Conservation (phyloP, 23 red algal genomes). For the Gracilaria caudata region DNA sequence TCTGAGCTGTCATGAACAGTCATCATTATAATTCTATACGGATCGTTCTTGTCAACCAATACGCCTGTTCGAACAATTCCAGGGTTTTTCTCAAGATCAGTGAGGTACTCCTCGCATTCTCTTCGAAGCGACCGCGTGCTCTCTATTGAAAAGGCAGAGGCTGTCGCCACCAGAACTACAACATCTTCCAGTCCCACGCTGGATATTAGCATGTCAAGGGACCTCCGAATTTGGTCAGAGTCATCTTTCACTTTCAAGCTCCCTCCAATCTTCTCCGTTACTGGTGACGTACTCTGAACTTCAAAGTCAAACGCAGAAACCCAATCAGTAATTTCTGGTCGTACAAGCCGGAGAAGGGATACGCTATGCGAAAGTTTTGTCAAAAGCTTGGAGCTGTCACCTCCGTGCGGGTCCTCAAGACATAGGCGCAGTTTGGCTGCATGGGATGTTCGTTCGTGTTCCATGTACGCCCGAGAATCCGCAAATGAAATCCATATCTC, state of each 20-base stretch:
- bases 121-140: conserved; percentile 12
- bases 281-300: not conserved
- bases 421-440: conserved; percentile 60
- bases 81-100: conserved; percentile 16
- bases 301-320: conserved; percentile 39
- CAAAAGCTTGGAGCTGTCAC: conserved; percentile 38
- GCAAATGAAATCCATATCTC: conserved; percentile 61
- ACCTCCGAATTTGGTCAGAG: conserved; percentile 36
- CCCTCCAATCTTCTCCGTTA: not conserved
- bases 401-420: conserved; percentile 37
- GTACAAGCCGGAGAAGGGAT: conserved; percentile 7
- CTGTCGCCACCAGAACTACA: conserved; percentile 53
- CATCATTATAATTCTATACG: conserved; percentile 37
- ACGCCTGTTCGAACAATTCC: conserved; percentile 55
- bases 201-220: conserved; percentile 55
- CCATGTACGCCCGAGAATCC: conserved; percentile 6
- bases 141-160: conserved; percentile 24
- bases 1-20: conserved; percentile 51
- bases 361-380: conserved; percentile 45
- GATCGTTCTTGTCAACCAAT: conserved; percentile 41
- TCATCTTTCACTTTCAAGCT: conserved; percentile 10
- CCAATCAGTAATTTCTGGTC: conserved; percentile 34
- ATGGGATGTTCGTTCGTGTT: conserved; percentile 58
- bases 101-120: conserved; percentile 47
- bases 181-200: conserved; percentile 67